Base-by-base conservation (phyloP, 352 stramenopile species). In the Pythium insidiosum region DNA sequence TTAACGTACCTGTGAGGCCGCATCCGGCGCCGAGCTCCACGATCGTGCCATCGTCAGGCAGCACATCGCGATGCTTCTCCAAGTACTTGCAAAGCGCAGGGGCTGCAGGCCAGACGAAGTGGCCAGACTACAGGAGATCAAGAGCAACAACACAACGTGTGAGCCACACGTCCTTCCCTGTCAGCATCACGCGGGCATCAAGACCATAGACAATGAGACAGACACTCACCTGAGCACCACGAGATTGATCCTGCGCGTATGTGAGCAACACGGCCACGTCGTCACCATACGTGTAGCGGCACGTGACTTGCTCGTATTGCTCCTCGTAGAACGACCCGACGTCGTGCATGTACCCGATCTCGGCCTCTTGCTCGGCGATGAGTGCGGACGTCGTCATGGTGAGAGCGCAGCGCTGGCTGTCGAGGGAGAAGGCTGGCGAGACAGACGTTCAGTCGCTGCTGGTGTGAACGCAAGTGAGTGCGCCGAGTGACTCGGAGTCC, bases 21-120 rank as follows among this genome's bases (percentile, higher is more conserved):
- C 69, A 89, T 2, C 76, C 76, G 9, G 76, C 73, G 31, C 76
- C 76, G 2, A 89, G 50, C 46, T 89, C 76, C 30, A 89, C 69
- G 47, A 89, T 61, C 19, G 61, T 78, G 13, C 73, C 68, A 9
- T 9, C 9, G 5, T 50, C 43, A 6, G 76, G 71, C 28, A 89
- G 77, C 21, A 52, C 37, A 13, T 71, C 56, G 1, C 59, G 59
- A 38, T 85, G 54, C 37, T 50, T 33, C 23, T 68, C 59, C 47
- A 89, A 47, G 47, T 87, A 86, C 43, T 69, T 57, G 57, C 73
- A 86, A 6, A 89, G 57, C 34, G 73, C 68, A 3, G 74, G 71
- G 1, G 77, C 73, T 9, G 77, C 77, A 9, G 71, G 67, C 65
- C 73, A 85, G 38, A 89, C 72, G 49, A 80, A 85, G 42, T 76